Evolutionary conservation across 306 rosid genomes (phyloP).

Genomic region (Corylus americana): DNA sequence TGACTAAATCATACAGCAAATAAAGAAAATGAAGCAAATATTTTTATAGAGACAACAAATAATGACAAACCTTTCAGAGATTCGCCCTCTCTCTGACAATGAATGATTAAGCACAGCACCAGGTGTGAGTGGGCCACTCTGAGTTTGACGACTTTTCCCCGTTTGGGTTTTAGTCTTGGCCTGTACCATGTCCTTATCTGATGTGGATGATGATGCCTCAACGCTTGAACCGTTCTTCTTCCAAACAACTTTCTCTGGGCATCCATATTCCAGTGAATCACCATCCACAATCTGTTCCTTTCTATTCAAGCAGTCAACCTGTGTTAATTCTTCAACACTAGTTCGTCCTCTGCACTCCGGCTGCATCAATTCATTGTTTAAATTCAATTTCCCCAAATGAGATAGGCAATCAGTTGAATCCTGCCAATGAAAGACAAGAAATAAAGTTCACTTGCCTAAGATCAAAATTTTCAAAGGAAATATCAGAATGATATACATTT

Average conservation of each 20-base stretch:
- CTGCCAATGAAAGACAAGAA: conserved; percentile 37
- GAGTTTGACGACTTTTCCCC: conserved; percentile 65
- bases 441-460: neutral
- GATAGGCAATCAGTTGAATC: conserved; percentile 51
- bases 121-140: conserved; percentile 83
- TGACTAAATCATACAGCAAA: conserved; percentile 17
- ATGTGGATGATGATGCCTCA: conserved; percentile 48
- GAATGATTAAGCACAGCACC: conserved; percentile 73
- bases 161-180: conserved; percentile 53
- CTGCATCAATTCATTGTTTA: conserved; percentile 41
- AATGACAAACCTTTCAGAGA: conserved; percentile 55
- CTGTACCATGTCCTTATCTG: conserved; percentile 47
- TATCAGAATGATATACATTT: neutral
- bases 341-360: conserved; percentile 38
- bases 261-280: conserved; percentile 44
- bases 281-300: conserved; percentile 49
- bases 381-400: conserved; percentile 47
- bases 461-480: conserved; percentile 10
- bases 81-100: conserved; percentile 57
- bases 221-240: conserved; percentile 46
- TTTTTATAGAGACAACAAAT: conserved; percentile 5
- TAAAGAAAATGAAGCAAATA: neutral
- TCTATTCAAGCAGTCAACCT: conserved; percentile 39
- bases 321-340: conserved; percentile 47
- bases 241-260: conserved; percentile 47